These are phyloP conservation scores for Cucumis cinereus DNA, from an alignment of 306 rosid species.

Conservation along the genomic window DNA sequence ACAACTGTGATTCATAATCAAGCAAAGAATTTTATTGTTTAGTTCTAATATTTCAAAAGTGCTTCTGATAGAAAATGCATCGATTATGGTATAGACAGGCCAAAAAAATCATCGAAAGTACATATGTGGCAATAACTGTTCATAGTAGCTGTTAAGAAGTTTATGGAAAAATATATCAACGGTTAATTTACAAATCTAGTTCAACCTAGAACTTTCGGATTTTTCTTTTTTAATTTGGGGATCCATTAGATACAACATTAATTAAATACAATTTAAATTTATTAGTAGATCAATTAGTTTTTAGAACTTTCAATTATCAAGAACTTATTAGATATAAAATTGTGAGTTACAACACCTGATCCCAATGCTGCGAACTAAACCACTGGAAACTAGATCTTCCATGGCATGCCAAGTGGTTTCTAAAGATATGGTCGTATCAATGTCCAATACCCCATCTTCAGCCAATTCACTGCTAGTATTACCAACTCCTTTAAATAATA, in stretches of 20 bases:
- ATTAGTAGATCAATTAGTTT: no score
- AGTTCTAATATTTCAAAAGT: background rate
- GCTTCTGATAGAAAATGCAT: background rate
- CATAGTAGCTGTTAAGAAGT: background rate
- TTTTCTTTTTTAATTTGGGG: no score
- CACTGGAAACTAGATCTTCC: conserved; percentile 77
- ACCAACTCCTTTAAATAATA: conserved; percentile 57
- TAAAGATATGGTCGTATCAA: conserved; percentile 68
- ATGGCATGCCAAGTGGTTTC: conserved; percentile 91
- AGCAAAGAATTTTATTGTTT: background rate
- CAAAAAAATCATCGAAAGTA: background rate
- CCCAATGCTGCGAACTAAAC: conserved; percentile 93
- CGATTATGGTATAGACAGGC: background rate
- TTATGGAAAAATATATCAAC: background rate
- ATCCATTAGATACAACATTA: background rate
- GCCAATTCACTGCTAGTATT: conserved; percentile 68
- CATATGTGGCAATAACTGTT: background rate
- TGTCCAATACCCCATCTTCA: conserved; percentile 76
- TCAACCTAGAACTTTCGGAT: no score
- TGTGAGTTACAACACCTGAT: conserved; percentile 41
- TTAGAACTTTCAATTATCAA: background rate
- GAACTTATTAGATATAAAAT: background rate
- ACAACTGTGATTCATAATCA: background rate
- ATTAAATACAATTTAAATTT: no score
- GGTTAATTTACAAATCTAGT: no score